phyloP scores from a whole-genome alignment of 768 basidiomycete species.

The Boletus rufocinnamomeus region DNA sequence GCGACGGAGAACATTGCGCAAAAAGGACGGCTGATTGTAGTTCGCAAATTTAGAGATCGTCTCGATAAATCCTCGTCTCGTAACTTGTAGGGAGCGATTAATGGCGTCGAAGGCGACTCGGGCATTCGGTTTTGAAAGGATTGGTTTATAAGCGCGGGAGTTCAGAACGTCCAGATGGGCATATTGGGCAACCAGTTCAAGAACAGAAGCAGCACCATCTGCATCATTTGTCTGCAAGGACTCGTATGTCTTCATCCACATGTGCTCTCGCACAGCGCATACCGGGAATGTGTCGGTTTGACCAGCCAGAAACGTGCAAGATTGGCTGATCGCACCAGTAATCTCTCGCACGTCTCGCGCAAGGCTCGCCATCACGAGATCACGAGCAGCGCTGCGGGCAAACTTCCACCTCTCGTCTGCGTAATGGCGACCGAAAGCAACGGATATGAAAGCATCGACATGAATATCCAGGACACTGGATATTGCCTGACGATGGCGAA shows the following conservation, averaged over 20 bases:
- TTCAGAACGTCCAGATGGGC: conserved; percentile 69
- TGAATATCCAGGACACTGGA: conserved; percentile 53
- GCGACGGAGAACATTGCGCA: conserved; percentile 55
- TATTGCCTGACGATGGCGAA: conserved; percentile 33
- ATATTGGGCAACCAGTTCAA: conserved; percentile 57
- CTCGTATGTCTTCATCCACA: conserved; percentile 73
- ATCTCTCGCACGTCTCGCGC: conserved; percentile 39
- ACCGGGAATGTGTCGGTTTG: conserved; percentile 33
- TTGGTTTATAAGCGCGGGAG: conserved; percentile 47
- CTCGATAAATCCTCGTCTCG: conserved; percentile 64
- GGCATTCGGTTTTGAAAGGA: conserved; percentile 35
- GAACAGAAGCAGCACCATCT: conserved; percentile 57
- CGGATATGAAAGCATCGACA: conserved; percentile 44
- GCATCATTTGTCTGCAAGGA: conserved; percentile 58
- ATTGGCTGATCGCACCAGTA: conserved; percentile 30
- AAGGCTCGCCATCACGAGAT: conserved; percentile 41
- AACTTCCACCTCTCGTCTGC: conserved; percentile 43
- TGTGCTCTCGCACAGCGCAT: conserved; percentile 49
- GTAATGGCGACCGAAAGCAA: conserved; percentile 46
- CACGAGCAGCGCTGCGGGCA: conserved; percentile 43
- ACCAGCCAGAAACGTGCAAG: conserved; percentile 37
- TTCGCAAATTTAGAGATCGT: conserved; percentile 67
- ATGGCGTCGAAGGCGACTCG: conserved; percentile 50
- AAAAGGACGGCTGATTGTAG: conserved; percentile 51
- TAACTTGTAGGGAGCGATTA: conserved; percentile 57